Percentiles rank a stretch among this genome's conserved stretches.
phyloP scores from a whole-genome alignment of 495 filamentous ascomycete genomes.

The Viridothelium virens region DNA sequence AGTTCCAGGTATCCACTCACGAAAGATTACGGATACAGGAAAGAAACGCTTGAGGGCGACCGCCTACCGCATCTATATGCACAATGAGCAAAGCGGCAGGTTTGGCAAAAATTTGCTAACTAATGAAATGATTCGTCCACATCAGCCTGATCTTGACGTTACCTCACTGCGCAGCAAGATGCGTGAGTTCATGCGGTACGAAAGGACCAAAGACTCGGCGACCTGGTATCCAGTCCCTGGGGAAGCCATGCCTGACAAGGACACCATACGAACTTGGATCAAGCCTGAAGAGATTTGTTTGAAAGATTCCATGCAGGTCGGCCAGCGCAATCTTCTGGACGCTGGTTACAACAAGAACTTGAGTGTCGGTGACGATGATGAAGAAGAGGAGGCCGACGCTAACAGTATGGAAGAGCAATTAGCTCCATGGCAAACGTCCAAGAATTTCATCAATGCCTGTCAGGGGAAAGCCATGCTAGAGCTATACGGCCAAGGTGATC shows the following conservation, averaged over 20 bases:
- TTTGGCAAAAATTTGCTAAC: conserved; percentile 25
- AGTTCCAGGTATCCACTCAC: conserved; percentile 84
- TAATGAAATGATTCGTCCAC: conserved; percentile 58
- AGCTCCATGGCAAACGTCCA: conserved; percentile 89
- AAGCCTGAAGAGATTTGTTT: conserved; percentile 92
- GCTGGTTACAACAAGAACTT: conserved; percentile 67
- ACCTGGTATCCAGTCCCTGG: conserved; percentile 70
- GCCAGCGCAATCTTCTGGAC: conserved; percentile 73
- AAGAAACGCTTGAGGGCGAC: conserved; percentile 97
- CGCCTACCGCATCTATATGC: conserved; percentile 73
- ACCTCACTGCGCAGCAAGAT: conserved; percentile 86
- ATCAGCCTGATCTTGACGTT: conserved; percentile 85
- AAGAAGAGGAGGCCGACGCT: conserved; percentile 55
- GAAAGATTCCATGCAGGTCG: conserved; percentile 94
- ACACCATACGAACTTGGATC: conserved; percentile 73
- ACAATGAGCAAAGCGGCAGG: conserved; percentile 46
- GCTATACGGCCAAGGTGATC: conserved; percentile 88
- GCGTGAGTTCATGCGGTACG: conserved; percentile 87
- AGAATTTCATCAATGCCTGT: conserved; percentile 89
- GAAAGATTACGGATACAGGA: conserved; percentile 86
- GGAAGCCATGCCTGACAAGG: conserved; percentile 67
- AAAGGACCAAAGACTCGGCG: conserved; percentile 44
- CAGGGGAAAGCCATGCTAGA: conserved; percentile 95
- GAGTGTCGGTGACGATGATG: conserved; percentile 63
- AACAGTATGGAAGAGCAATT: conserved; percentile 79